phyloP scores from a whole-genome alignment of 345 rosid species.

The Odontarrhena argentea region DNA sequence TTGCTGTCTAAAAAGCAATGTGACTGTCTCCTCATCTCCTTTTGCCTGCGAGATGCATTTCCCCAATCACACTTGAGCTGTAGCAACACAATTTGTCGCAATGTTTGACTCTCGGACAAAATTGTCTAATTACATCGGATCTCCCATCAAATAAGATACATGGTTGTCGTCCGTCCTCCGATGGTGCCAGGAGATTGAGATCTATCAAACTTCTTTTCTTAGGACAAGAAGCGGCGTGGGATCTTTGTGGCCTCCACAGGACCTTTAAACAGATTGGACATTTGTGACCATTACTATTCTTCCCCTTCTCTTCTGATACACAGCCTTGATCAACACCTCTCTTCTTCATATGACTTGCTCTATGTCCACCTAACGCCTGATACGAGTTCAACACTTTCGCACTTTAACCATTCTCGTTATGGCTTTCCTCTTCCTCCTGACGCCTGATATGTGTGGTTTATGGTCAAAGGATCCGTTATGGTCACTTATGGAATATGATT shows the following conservation, averaged over 20 bases:
- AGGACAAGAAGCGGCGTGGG: constrained; percentile 49
- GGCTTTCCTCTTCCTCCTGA: constrained; percentile 39
- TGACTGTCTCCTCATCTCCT: neutral
- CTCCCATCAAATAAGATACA: neutral
- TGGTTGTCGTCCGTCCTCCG: constrained; percentile 53
- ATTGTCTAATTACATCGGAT: too few species aligned
- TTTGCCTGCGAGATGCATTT: too few species aligned
- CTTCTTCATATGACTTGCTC: constrained; percentile 82
- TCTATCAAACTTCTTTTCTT: constrained; percentile 53
- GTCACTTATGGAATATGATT: too few species aligned
- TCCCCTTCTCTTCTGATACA: constrained; percentile 17
- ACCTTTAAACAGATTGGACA: constrained; percentile 77
- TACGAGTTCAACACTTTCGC: constrained; percentile 78
- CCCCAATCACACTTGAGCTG: too few species aligned
- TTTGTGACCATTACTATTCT: constrained; percentile 52
- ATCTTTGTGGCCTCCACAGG: constrained; percentile 89
- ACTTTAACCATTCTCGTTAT: constrained; percentile 45
- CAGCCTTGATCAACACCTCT: constrained; percentile 33
- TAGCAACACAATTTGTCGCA: too few species aligned
- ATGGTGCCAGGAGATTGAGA: constrained; percentile 84
- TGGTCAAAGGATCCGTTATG: neutral
- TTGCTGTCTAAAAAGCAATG: constrained; percentile 11
- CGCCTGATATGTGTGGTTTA: constrained; percentile 41
- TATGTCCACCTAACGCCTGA: constrained; percentile 85
- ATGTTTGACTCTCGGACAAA: too few species aligned